Evolutionary conservation across 2,329 filamentous ascomycete genomes (phyloP).

Genomic region (Ophiostoma ulmi): DNA sequence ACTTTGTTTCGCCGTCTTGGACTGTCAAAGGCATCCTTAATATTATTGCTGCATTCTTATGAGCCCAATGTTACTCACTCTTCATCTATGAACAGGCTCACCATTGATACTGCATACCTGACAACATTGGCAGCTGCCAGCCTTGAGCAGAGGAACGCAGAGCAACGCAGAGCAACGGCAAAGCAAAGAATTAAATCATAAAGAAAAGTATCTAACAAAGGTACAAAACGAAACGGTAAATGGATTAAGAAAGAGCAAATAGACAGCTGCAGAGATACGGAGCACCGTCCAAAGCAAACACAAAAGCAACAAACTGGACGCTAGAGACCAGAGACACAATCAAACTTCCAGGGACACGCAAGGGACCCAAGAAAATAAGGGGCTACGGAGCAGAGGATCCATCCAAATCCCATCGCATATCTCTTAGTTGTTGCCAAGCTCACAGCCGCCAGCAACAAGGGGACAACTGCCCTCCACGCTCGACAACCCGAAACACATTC

Average conservation of each 20-base stretch:
- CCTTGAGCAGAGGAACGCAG: not conserved
- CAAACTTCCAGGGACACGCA: conserved; percentile 4
- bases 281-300: conserved; percentile 7
- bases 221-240: not conserved
- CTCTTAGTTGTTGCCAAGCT: conserved; percentile 19
- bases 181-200: not conserved
- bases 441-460: conserved; percentile 21
- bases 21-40: not conserved
- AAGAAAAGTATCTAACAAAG: not conserved
- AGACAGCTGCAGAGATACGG: not conserved
- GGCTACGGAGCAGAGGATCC: conserved; percentile 17
- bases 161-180: conserved; percentile 6
- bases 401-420: conserved; percentile 18
- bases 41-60: not conserved
- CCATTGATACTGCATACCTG: not conserved
- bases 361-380: conserved; percentile 17
- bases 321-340: not conserved
- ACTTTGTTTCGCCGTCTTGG: not conserved
- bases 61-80: no score
- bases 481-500: conserved; percentile 27
- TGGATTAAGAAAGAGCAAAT: not conserved
- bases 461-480: conserved; percentile 14
- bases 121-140: not conserved
- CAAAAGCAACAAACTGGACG: not conserved
- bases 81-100: not conserved